Percentiles rank a stretch among this genome's conserved stretches.
Evolutionary conservation across 108 stramenopile genomes (phyloP).

Genomic region (Nitzschia sp.): DNA sequence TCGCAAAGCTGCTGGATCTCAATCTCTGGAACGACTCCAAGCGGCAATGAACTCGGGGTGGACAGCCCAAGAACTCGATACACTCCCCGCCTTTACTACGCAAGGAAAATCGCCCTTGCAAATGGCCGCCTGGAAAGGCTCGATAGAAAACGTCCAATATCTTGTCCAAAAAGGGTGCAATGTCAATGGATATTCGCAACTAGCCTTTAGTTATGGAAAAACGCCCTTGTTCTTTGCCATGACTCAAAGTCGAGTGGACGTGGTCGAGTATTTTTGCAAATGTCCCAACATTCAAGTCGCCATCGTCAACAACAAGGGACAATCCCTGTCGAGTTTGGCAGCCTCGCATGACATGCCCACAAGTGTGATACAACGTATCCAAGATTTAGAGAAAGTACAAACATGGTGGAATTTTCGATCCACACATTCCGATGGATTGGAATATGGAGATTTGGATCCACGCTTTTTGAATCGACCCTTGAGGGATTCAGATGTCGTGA

Average conservation of each 20-base stretch:
- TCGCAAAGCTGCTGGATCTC: constrained; percentile 26
- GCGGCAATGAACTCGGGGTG: constrained; percentile 23
- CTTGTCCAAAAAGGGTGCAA: constrained; percentile 55
- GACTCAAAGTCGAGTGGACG: constrained; percentile 66
- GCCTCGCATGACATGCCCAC: constrained; percentile 26
- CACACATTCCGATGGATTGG: constrained; percentile 63
- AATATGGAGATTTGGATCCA: constrained; percentile 80
- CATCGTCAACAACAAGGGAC: constrained; percentile 91
- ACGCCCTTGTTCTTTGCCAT: constrained; percentile 82
- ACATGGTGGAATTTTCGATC: constrained; percentile 64
- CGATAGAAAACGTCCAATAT: constrained; percentile 48
- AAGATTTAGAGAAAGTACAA: constrained; percentile 7
- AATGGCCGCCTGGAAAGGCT: constrained; percentile 79
- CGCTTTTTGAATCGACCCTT: constrained; percentile 58
- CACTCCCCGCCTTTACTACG: constrained; percentile 22
- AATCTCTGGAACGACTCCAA: constrained; percentile 20
- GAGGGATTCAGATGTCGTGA: constrained; percentile 47
- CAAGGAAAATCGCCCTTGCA: constrained; percentile 68
- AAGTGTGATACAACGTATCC: neutral
- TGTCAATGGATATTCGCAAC: constrained; percentile 56
- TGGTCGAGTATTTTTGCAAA: constrained; percentile 52
- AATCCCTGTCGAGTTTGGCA: constrained; percentile 68
- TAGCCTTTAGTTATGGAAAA: constrained; percentile 76
- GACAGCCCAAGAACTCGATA: constrained; percentile 17
- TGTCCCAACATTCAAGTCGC: constrained; percentile 41